Base-by-base conservation (phyloP, 129 eudicot species). In the Dittrichia graveolens region DNA sequence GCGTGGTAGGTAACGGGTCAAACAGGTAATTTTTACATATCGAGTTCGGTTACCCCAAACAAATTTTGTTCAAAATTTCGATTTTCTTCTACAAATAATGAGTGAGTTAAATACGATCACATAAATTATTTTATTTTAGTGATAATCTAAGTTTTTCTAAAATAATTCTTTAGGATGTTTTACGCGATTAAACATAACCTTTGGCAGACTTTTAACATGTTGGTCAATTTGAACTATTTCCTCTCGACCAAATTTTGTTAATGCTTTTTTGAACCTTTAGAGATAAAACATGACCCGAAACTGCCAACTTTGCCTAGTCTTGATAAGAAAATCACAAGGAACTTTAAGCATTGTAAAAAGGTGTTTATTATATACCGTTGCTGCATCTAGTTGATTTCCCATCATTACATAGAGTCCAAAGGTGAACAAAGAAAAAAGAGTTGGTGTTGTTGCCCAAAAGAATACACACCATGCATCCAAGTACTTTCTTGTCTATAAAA, bases 401-500 rank as follows among this genome's bases (percentile, higher is more conserved):
- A 88, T 83, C 55, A 91, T 69, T 61, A 86, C 79, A 73, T 83
- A 91, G 59, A 91, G 98, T 68, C 96, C 96, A 67, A 93, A 93
- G 31, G 98, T 93, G 87, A 67, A 90, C 67, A 93, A 75, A 64
- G 98, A 93, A 85, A 89, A 87, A 60, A 93, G 92, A 66, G 98
- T 90, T 16, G 98, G 96, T 54, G 98, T 93, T 38, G 96, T 90
- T 67, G 98, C 98, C 98, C 98, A 93, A 79, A 93, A 93, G 87
- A 93, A 93, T 39, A 93, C 98, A 68, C 98, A 93, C 98, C 98
- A 93, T 5, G 96, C 96, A 82, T 93, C 98, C 84, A 93, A 74
- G 80, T 93, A 93, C 75, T 93, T 93, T 79, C 98, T 83, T 52
- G 96, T 90, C 98, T 93, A 31, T 58, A 73, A 69, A 47, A 34